Evolutionary conservation across 768 basidiomycete genomes (phyloP), one percentile per base, ranked within the genome.

Genomic region (Cystobasidiopsis lactophilus): DNA sequence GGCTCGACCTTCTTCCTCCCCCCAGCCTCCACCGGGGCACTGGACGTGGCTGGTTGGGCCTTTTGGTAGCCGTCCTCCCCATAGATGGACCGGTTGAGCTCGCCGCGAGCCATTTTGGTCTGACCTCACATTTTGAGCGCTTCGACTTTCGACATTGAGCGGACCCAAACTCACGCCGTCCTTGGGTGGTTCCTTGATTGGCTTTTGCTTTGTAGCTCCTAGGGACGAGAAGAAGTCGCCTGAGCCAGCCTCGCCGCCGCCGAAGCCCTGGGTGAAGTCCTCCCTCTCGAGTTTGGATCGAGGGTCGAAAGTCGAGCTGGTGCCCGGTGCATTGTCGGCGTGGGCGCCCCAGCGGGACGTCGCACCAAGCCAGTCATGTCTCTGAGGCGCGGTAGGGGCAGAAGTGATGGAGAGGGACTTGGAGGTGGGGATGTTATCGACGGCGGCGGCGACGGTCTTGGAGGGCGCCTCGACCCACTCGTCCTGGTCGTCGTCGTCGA

Each of bases 401-500:
- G 82, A 81, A 3, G 69, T 78, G 41, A 86, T 60, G 49, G 76
- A 73, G 54, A 89, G 71, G 57, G 78, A 77, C 57, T 78, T 75
- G 0, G 77, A 71, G 0, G 81, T 79, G 16, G 85, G 84, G 49
- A 86, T 85, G 56, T 76, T 73, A n/a, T 78, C 70, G 49, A 48
- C 44, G 26, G 30, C 52, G 52, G 33, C 56, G 44, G 46, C 53
- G 43, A 40, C 79, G 69, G 77, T 74, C 62, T 78, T 77, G 35
- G 85, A 77, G 59, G 83, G 82, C 71, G 83, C 85, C 69, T 86
- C 86, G 23, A 78, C 74, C 85, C 85, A 88, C 69, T 84, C 74
- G 52, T 78, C 78, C 18, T 58, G 77, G 63, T 77, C 78, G 56
- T 76, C 70, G 16, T 73, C 72, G 62, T 86, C 80, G 63, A 84